A percentile compares a stretch with the other conserved stretches of the same genome.
Conservation (phyloP, 2,329 filamentous ascomycete species). For the Tympanopsis confertula region DNA sequence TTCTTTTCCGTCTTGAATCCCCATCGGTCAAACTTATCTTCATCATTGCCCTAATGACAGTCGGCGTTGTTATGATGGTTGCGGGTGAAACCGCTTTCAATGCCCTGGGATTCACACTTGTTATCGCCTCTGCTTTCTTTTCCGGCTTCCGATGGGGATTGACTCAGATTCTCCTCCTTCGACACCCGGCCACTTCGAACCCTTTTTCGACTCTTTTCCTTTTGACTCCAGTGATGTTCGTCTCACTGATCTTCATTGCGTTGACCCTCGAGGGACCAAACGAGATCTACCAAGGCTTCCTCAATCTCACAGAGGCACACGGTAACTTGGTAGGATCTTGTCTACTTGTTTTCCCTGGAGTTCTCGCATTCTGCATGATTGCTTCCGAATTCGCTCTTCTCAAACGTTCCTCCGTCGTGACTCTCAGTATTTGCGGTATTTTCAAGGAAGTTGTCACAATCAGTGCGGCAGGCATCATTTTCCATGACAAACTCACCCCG, state of each 20-base stretch:
- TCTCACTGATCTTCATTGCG: constrained; percentile 44
- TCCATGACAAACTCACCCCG: constrained; percentile 47
- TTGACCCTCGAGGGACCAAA: constrained; percentile 45
- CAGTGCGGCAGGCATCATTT: constrained; percentile 45
- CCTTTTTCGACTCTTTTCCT: constrained; percentile 60
- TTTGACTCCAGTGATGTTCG: constrained; percentile 55
- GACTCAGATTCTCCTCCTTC: constrained; percentile 53
- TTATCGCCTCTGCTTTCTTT: constrained; percentile 53
- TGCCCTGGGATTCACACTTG: constrained; percentile 46
- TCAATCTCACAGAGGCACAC: constrained; percentile 32
- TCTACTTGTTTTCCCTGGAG: constrained; percentile 49
- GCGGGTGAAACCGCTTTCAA: constrained; percentile 55
- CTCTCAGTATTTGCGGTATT: constrained; percentile 55
- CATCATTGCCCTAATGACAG: constrained; percentile 52
- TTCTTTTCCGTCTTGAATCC: constrained; percentile 50
- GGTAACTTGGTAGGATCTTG: constrained; percentile 33
- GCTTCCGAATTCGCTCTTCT: constrained; percentile 53
- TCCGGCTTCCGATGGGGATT: constrained; percentile 57
- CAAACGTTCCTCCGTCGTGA: constrained; percentile 54
- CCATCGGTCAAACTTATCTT: constrained; percentile 46
- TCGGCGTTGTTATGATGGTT: constrained; percentile 59
- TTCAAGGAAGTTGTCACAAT: constrained; percentile 62
- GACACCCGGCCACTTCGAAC: constrained; percentile 53
- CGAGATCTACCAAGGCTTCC: constrained; percentile 36
- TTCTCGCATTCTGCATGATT: constrained; percentile 56